These are phyloP conservation scores for Orbilia brochopaga DNA, from an alignment of 2,329 filamentous ascomycete species.

Conservation along the genomic window DNA sequence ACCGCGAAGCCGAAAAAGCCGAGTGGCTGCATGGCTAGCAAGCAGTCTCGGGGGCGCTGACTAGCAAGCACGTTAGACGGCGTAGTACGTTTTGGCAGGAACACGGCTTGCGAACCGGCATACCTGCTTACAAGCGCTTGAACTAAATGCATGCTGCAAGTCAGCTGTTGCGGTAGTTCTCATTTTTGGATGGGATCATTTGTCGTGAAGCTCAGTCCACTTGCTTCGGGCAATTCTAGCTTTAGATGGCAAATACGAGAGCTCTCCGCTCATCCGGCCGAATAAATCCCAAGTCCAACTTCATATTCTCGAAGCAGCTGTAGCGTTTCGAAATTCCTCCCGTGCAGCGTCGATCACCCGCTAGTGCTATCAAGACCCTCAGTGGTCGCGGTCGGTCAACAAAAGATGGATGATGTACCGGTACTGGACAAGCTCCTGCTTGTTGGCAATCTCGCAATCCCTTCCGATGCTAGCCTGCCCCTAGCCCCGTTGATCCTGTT, in stretches of 20 bases:
- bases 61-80: neutral
- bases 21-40: slow-evolving; percentile 32
- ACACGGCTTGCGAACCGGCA: too few relatives aligned
- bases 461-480: slow-evolving; percentile 16
- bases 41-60: neutral
- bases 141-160: slow-evolving; percentile 23
- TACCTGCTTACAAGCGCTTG: slow-evolving; percentile 39
- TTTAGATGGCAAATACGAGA: neutral
- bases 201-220: neutral
- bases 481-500: neutral
- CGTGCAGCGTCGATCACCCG: slow-evolving; percentile 50
- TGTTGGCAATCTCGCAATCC: neutral
- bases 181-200: neutral
- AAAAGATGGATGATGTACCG: neutral
- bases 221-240: neutral
- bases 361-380: slow-evolving; percentile 32
- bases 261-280: neutral
- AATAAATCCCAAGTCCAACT: neutral
- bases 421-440: slow-evolving; percentile 5
- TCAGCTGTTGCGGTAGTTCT: slow-evolving; percentile 14
- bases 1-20: slow-evolving; percentile 34
- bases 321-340: slow-evolving; percentile 37
- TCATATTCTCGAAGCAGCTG: slow-evolving; percentile 17
- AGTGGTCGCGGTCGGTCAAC: neutral
- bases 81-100: too few relatives aligned